Conservation (phyloP, 441 rosid genomes). For the Breynia disticha region DNA sequence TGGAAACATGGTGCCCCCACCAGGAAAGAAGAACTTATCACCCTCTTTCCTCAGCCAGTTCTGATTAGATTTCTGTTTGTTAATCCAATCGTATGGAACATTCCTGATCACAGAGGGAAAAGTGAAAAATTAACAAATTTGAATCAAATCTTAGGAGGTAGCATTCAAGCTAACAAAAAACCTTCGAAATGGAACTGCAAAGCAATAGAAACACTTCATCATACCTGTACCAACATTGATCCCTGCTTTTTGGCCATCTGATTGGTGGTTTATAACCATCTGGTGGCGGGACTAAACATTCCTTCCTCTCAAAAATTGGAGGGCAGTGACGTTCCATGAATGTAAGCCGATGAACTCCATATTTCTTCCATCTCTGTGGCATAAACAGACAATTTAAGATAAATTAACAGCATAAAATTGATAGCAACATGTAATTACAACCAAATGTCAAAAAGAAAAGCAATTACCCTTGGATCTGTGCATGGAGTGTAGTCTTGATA, state of each 20-base stretch:
- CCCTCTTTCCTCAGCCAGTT: conserved; percentile 88
- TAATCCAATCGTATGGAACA: conserved; percentile 96
- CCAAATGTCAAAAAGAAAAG: too few species aligned
- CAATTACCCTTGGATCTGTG: conserved; percentile 80
- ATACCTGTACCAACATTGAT: conserved; percentile 96
- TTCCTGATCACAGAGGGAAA: conserved; percentile 48
- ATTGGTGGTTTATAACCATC: conserved; percentile 87
- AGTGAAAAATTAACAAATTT: conserved; percentile 1
- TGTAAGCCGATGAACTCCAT: conserved; percentile 67
- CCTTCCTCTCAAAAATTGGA: conserved; percentile 75
- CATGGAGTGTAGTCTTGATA: conserved; percentile 96
- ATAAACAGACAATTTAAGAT: conserved; percentile 7
- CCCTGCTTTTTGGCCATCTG: conserved; percentile 90
- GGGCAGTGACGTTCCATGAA: conserved; percentile 98
- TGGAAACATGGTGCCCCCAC: conserved; percentile 99
- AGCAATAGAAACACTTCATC: not conserved
- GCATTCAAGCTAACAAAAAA: conserved; percentile 3
- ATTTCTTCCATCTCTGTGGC: conserved; percentile 93
- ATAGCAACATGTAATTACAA: too few species aligned
- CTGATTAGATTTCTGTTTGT: conserved; percentile 91
- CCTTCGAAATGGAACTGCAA: not conserved
- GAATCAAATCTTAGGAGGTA: not conserved
- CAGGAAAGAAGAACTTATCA: conserved; percentile 86
- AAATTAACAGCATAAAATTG: not conserved
- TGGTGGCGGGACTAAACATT: conserved; percentile 88